Percentiles rank a stretch among this genome's conserved stretches.
Conservation (phyloP, 495 filamentous ascomycete species). For the Terfezia boudieri region DNA sequence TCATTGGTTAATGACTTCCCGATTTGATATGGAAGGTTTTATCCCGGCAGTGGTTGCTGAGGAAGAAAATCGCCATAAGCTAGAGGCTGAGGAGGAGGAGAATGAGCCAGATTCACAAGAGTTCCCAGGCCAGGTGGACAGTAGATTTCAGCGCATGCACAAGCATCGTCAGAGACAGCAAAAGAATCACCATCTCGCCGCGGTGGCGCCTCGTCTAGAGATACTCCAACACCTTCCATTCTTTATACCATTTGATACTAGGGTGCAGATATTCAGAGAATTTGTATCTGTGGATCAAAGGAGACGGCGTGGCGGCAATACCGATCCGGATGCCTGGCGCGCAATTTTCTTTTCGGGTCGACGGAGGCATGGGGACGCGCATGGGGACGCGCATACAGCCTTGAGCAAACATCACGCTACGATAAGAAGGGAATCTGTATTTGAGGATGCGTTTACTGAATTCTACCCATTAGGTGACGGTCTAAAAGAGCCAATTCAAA, state of each 20-base stretch:
- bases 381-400: conserved; percentile 24
- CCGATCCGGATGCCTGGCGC: conserved; percentile 34
- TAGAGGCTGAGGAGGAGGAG: conserved; percentile 32
- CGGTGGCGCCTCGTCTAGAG: conserved; percentile 64
- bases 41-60: conserved; percentile 70
- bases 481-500: conserved; percentile 92
- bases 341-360: not conserved
- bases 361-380: conserved; percentile 7
- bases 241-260: conserved; percentile 75
- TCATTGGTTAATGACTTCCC: conserved; percentile 88
- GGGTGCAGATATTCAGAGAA: conserved; percentile 83
- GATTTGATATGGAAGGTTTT: conserved; percentile 80
- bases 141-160: conserved; percentile 1
- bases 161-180: conserved; percentile 25
- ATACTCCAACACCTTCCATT: conserved; percentile 94
- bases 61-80: conserved; percentile 54
- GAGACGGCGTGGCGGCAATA: conserved; percentile 46
- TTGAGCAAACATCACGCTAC: conserved; percentile 55
- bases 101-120: conserved; percentile 9
- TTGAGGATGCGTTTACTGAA: conserved; percentile 64
- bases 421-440: conserved; percentile 58
- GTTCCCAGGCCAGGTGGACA: conserved; percentile 10
- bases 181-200: conserved; percentile 43
- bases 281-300: conserved; percentile 71
- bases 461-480: conserved; percentile 65